phyloP scores from a whole-genome alignment of 2,329 filamentous ascomycete species.

The Epichloe aotearoae region DNA sequence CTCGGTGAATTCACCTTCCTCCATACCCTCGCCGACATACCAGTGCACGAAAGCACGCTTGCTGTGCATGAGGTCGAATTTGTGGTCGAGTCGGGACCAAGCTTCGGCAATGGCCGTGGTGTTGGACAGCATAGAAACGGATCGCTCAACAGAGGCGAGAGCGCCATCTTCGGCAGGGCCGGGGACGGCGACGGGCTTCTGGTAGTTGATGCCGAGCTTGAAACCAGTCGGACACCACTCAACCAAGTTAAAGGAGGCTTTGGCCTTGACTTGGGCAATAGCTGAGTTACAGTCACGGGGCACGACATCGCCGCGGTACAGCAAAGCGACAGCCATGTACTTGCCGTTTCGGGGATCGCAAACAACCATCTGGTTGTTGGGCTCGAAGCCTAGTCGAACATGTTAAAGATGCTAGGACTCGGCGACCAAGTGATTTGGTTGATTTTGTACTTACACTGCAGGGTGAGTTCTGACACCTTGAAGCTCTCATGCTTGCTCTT shows the following conservation, averaged over 20 bases:
- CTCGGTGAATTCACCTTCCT: conserved; percentile 82
- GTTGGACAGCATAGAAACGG: conserved; percentile 61
- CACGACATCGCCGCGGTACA: conserved; percentile 60
- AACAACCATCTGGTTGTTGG: conserved; percentile 68
- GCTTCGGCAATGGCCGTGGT: conserved; percentile 62
- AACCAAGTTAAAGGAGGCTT: conserved; percentile 59
- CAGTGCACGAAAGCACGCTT: conserved; percentile 67
- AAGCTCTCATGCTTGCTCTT: conserved; percentile 80
- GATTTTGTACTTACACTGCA: conserved; percentile 46
- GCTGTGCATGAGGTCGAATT: conserved; percentile 69
- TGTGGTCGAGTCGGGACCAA: conserved; percentile 59
- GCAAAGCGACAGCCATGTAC: conserved; percentile 62
- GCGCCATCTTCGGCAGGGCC: conserved; percentile 40
- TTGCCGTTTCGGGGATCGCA: conserved; percentile 63
- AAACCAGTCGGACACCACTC: conserved; percentile 67
- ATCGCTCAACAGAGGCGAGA: conserved; percentile 48
- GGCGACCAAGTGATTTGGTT: neutral
- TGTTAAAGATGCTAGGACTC: neutral
- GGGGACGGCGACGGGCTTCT: conserved; percentile 50
- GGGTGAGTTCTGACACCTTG: conserved; percentile 66
- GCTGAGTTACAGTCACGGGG: conserved; percentile 56
- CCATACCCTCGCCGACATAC: conserved; percentile 85
- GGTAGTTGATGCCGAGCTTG: conserved; percentile 66
- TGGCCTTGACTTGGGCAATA: conserved; percentile 55
- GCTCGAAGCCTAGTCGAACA: conserved; percentile 50